Percentiles rank a stretch among this genome's conserved stretches.
Evolutionary conservation across 345 rosid genomes (phyloP).

Genomic region (Anacardium occidentale): DNA sequence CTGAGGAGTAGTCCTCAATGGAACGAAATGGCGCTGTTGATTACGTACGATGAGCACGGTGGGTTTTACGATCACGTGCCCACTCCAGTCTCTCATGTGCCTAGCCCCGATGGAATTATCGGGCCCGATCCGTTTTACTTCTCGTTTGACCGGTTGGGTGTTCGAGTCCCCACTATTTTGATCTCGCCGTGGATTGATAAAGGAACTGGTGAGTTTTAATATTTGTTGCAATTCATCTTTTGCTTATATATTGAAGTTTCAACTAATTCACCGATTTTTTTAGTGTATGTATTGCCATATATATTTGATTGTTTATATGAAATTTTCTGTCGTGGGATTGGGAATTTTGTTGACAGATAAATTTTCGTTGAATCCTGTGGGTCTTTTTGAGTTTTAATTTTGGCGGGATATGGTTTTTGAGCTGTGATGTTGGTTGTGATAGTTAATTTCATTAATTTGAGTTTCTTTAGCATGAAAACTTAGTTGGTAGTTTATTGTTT

Average conservation of each 20-base stretch:
- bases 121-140: slow-evolving; percentile 93
- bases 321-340: too few species aligned
- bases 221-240: too few species aligned
- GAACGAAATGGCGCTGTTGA: slow-evolving; percentile 86
- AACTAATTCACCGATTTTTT: neutral
- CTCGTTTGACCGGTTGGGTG: slow-evolving; percentile 85
- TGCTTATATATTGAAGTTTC: too few species aligned
- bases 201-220: slow-evolving; percentile 67
- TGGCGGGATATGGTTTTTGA: neutral
- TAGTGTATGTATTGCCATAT: neutral
- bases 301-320: too few species aligned
- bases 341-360: too few species aligned
- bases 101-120: slow-evolving; percentile 86
- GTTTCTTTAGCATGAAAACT: neutral
- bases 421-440: neutral
- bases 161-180: slow-evolving; percentile 81
- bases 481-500: neutral
- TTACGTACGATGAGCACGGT: slow-evolving; percentile 95
- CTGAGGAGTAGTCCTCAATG: slow-evolving; percentile 93
- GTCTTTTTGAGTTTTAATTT: neutral
- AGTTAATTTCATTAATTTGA: neutral
- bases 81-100: slow-evolving; percentile 74
- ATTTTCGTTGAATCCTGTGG: too few species aligned
- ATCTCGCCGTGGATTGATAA: slow-evolving; percentile 95
- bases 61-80: slow-evolving; percentile 99